A percentile compares a stretch with the other conserved stretches of the same genome.
Evolutionary conservation across 2,329 filamentous ascomycete species (phyloP).

Genomic region (Fusarium hainanense): DNA sequence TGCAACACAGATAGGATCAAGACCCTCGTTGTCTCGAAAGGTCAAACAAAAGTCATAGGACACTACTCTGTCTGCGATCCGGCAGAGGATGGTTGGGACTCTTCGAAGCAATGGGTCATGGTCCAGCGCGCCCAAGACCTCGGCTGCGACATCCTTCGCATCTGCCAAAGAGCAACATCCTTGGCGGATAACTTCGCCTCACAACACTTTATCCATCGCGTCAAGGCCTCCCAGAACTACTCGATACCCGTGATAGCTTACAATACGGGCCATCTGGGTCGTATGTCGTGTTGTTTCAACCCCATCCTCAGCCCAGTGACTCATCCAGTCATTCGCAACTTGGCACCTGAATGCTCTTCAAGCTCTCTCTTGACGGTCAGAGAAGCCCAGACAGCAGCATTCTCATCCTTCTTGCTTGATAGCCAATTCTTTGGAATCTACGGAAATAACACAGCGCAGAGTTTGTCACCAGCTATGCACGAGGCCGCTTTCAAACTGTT

Average conservation of each 20-base stretch:
- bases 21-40: background rate
- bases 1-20: background rate
- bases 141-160: background rate
- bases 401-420: conserved; percentile 1
- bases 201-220: background rate
- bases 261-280: conserved; percentile 1
- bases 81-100: background rate
- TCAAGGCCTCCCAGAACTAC: background rate
- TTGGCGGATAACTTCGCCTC: conserved; percentile 10
- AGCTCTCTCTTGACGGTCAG: background rate
- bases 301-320: conserved; percentile 4
- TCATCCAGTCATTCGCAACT: background rate
- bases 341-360: background rate
- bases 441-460: conserved; percentile 1
- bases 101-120: background rate
- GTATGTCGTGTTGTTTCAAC: conserved; percentile 2
- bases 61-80: background rate
- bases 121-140: background rate
- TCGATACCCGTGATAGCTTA: background rate
- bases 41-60: background rate
- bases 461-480: conserved; percentile 12
- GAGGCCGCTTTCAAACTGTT: background rate
- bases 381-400: background rate
- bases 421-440: conserved; percentile 1
- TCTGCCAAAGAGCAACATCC: background rate